phyloP scores from a whole-genome alignment of 805 yeast species.

The Spathaspora arborariae region DNA sequence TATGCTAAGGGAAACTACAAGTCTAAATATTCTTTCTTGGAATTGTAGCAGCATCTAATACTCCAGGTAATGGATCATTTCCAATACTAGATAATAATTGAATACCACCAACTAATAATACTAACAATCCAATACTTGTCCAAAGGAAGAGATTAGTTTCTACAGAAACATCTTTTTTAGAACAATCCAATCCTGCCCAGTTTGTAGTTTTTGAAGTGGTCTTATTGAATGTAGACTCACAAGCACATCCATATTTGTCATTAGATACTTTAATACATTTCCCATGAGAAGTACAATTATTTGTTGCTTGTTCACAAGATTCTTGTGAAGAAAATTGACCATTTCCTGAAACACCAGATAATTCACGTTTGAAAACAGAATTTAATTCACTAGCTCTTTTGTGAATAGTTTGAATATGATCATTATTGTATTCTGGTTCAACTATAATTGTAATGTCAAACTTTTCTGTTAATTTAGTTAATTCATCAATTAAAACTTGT shows the following conservation, averaged over 20 bases:
- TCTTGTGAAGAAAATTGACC: constrained; percentile 37
- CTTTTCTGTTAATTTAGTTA: constrained; percentile 16
- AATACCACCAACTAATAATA: constrained; percentile 48
- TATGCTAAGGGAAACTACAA: neutral
- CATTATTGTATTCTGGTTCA: constrained; percentile 1
- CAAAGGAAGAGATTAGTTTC: constrained; percentile 69
- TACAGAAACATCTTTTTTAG: constrained; percentile 62
- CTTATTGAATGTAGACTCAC: constrained; percentile 42
- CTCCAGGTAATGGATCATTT: constrained; percentile 63
- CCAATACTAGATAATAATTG: constrained; percentile 54
- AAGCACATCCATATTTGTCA: constrained; percentile 49
- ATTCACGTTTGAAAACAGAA: constrained; percentile 8
- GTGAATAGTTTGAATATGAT: constrained; percentile 9
- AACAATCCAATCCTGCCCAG: constrained; percentile 60
- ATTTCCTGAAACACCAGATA: constrained; percentile 17
- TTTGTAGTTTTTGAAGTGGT: constrained; percentile 42
- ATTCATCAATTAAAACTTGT: constrained; percentile 28
- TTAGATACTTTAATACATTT: constrained; percentile 33
- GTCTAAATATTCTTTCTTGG: constrained; percentile 29
- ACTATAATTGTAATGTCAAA: constrained; percentile 29
- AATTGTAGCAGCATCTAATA: constrained; percentile 56
- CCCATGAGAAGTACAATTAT: constrained; percentile 54
- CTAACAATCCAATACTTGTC: constrained; percentile 50
- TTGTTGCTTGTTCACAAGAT: constrained; percentile 44
- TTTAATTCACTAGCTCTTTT: constrained; percentile 19